Base-by-base conservation (phyloP, 306 rosid species). In the Sicyos edulis region DNA sequence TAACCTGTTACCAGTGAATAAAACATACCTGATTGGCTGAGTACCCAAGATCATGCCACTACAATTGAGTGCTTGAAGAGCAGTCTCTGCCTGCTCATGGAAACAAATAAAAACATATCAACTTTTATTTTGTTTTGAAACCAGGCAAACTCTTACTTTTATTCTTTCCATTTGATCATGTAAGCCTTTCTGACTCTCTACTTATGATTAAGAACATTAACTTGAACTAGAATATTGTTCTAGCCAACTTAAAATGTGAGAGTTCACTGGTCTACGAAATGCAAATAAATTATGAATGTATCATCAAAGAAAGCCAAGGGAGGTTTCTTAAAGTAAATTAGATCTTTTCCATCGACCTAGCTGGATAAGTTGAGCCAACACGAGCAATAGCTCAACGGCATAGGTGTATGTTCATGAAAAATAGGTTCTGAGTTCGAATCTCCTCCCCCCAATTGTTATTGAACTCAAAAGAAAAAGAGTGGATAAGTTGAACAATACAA, bases 11-110 rank as follows among this genome's bases (percentile, higher is more conserved):
- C 54, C 24, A 49, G 77, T 76, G 12, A 34, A 62, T 72, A 19
- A 58, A 24, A 24, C 78, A 51, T 65, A 91, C 99, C 99, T 87
- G 80, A 93, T 78, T 61, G 96, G 97, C 65, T 91, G 99, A 61
- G 86, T 64, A 83, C 97, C 99, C 84, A 95, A 56, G 59, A 81
- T 84, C 97, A 95, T 82, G 67, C 99, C 99, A 17, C 99, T 95
- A 57, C 96, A 91, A 73, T 80, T 95, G 40, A 91, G 91, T 13
- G 99, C 99, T 60, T 78, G n/a, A 34, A 91, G 89, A 19, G 99
- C 99, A 68, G 95, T 91, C 78, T 95, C 95, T 16, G 99, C 96
- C 99, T 95, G 84, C 72, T 73, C 89, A 81, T 70, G 50, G 19
- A 74, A 3, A 58, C 47, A 63, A 66, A 75, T 16, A 59, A 11